A percentile compares a stretch with the other conserved stretches of the same genome.
Conservation (phyloP, 306 rosid genomes). For the Prunus mume region DNA sequence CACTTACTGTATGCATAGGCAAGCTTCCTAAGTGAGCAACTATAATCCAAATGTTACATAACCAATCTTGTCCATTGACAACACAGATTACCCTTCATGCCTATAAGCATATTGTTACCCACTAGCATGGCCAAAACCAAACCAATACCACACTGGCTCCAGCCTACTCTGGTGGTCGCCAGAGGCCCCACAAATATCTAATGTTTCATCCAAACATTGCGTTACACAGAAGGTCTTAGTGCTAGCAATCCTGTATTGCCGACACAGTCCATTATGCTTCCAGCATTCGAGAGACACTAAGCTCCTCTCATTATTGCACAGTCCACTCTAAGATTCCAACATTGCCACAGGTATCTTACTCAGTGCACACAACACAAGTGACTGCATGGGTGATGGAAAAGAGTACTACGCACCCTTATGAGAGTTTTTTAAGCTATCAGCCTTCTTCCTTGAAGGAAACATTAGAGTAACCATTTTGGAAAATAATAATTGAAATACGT, state of each 20-base stretch:
- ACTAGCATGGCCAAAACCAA: not conserved
- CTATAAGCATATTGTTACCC: not conserved
- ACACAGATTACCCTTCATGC: not conserved
- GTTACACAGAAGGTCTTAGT: not conserved
- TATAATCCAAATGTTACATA: not conserved
- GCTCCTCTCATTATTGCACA: not conserved
- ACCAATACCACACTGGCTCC: not conserved
- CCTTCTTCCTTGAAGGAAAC: not conserved
- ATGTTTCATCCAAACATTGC: not conserved
- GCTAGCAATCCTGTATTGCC: not conserved
- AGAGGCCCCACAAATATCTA: not conserved
- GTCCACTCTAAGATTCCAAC: not conserved
- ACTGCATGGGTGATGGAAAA: not conserved
- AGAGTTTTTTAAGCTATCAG: not conserved
- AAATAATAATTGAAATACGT: not conserved
- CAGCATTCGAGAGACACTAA: not conserved
- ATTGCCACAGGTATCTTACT: not conserved
- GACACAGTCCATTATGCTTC: not conserved
- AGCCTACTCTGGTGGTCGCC: not conserved
- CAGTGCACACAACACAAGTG: not conserved
- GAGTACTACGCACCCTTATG: not conserved
- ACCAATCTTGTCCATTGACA: not conserved
- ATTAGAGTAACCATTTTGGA: not conserved
- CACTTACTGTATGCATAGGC: not conserved
- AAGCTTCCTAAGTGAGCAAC: not conserved